Evolutionary conservation across 805 yeast species (phyloP).

Genomic region (Wickerhamomyces pijperi): DNA sequence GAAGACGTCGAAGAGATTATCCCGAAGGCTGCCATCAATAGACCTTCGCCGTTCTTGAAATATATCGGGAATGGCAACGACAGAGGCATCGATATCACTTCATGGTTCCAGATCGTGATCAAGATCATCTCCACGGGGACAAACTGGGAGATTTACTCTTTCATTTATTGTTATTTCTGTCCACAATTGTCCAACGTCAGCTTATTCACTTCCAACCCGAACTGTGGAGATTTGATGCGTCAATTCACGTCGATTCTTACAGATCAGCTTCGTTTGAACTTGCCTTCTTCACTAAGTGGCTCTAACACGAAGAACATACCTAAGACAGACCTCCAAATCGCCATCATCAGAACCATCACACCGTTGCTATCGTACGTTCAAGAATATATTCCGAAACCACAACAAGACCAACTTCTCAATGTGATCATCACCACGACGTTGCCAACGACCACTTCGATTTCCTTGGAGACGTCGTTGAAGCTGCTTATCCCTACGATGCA

Average conservation of each 20-base stretch:
- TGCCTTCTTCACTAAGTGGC: slow-evolving; percentile 30
- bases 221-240: slow-evolving; percentile 27
- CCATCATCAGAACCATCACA: slow-evolving; percentile 49
- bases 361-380: slow-evolving; percentile 48
- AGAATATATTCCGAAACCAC: slow-evolving; percentile 37
- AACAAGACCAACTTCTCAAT: slow-evolving; percentile 53
- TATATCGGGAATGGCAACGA: slow-evolving; percentile 16
- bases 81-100: slow-evolving; percentile 30
- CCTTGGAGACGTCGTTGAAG: too few relatives aligned
- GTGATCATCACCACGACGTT: slow-evolving; percentile 17
- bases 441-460: too few relatives aligned
- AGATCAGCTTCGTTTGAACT: slow-evolving; percentile 42
- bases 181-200: slow-evolving; percentile 53
- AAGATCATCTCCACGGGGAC: slow-evolving; percentile 39
- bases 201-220: slow-evolving; percentile 36
- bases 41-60: slow-evolving; percentile 22
- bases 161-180: slow-evolving; percentile 54
- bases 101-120: slow-evolving; percentile 41
- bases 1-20: slow-evolving; percentile 38
- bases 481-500: too few relatives aligned
- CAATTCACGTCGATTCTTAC: slow-evolving; percentile 37
- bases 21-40: slow-evolving; percentile 30
- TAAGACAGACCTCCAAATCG: slow-evolving; percentile 56
- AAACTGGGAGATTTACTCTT: slow-evolving; percentile 66
- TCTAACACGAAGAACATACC: too few relatives aligned